These are phyloP conservation scores for Anthracocystis walkeri DNA, from an alignment of 1,284 basidiomycete genomes.

Conservation along the genomic window DNA sequence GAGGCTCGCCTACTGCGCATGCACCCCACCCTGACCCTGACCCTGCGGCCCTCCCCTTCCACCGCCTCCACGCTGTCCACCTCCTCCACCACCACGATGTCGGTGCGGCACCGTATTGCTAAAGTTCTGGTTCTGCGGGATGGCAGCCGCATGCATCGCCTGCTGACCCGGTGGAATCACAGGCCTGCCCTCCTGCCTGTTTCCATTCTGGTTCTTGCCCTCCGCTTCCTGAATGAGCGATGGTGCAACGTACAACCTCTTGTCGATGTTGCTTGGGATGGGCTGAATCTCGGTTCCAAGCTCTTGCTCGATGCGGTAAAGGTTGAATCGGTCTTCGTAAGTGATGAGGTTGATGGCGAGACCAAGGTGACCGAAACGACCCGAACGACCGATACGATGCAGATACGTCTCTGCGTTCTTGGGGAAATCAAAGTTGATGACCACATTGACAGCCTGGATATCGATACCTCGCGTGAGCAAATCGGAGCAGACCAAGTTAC, in stretches of 20 bases:
- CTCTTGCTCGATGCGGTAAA: conserved; percentile 98
- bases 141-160: conserved; percentile 65
- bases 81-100: conserved; percentile 40
- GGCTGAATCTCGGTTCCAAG: conserved; percentile 97
- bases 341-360: conserved; percentile 88
- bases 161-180: conserved; percentile 69
- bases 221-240: conserved; percentile 64
- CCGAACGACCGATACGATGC: conserved; percentile 95
- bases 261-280: conserved; percentile 91
- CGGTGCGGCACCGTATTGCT: conserved; percentile 63
- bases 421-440: conserved; percentile 99
- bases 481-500: conserved; percentile 95
- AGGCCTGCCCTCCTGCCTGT: conserved; percentile 65
- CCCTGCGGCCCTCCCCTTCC: conserved; percentile 21
- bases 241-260: conserved; percentile 78
- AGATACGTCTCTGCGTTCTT: conserved; percentile 99
- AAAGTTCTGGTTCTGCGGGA: conserved; percentile 67
- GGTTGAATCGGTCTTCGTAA: conserved; percentile 96
- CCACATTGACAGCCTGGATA: conserved; percentile 99
- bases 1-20: conserved; percentile 23
- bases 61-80: conserved; percentile 23
- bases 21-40: conserved; percentile 11
- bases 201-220: conserved; percentile 38
- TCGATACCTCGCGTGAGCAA: conserved; percentile 98
- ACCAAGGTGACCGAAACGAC: conserved; percentile 95